Conservation (phyloP, 495 filamentous ascomycete genomes). For the Xylaria curta region DNA sequence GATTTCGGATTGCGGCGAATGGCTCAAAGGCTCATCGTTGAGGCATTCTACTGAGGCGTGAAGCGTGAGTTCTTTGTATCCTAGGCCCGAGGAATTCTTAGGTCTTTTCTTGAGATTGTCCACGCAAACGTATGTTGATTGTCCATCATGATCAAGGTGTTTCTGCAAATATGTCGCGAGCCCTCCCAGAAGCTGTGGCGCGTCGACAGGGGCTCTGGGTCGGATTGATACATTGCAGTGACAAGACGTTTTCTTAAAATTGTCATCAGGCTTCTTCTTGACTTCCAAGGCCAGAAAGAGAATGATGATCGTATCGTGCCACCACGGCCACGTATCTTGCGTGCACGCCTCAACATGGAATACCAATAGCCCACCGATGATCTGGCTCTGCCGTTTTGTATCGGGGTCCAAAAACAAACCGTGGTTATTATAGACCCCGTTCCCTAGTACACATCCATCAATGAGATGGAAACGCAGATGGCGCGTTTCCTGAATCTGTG, state of each 20-base stretch:
- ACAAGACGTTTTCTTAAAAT: neutral
- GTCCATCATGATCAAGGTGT: neutral
- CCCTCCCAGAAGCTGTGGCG: neutral
- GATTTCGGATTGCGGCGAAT: conserved; percentile 16
- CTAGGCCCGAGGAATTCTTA: neutral
- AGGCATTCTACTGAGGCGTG: conserved; percentile 16
- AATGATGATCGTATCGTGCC: neutral
- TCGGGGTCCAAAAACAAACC: conserved; percentile 26
- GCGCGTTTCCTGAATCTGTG: neutral
- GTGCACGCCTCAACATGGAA: neutral
- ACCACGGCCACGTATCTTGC: neutral
- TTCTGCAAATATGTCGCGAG: neutral
- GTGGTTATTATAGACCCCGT: conserved; percentile 26
- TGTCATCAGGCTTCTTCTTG: neutral
- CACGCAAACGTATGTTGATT: neutral
- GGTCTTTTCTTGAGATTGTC: conserved; percentile 6
- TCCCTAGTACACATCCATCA: conserved; percentile 6
- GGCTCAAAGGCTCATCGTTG: conserved; percentile 25
- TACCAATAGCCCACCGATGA: conserved; percentile 15
- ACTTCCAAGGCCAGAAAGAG: conserved; percentile 8
- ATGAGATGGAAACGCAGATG: neutral
- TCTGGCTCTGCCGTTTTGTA: neutral
- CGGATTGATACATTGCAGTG: conserved; percentile 3
- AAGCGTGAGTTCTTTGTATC: neutral
- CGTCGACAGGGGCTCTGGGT: conserved; percentile 2